Percentiles rank a stretch among this genome's conserved stretches.
These are phyloP conservation scores for Claviceps paspali DNA, from an alignment of 2,329 filamentous ascomycete genomes.

Conservation along the genomic window DNA sequence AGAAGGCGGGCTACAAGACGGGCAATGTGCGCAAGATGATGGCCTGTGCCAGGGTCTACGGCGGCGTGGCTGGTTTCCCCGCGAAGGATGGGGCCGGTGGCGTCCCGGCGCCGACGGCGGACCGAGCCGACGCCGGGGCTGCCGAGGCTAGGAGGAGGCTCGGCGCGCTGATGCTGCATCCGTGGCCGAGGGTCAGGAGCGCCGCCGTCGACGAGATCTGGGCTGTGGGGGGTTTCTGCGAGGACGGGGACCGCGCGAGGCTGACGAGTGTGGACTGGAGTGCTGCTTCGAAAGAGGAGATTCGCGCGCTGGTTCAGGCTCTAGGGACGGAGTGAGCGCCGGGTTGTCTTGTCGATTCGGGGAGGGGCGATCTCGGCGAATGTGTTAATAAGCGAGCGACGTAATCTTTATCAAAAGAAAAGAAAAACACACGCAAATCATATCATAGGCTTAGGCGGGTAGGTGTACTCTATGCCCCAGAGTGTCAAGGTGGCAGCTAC, in stretches of 20 bases:
- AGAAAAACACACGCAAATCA: no score
- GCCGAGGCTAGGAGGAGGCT: slow-evolving; percentile 51
- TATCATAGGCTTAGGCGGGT: no score
- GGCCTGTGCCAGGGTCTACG: slow-evolving; percentile 67
- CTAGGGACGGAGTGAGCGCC: slow-evolving; percentile 21
- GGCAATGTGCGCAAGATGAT: slow-evolving; percentile 70
- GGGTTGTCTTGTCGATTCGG: no score
- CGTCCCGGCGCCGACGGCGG: background rate
- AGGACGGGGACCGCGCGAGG: slow-evolving; percentile 13
- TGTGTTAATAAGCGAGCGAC: no score
- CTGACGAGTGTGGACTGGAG: slow-evolving; percentile 44
- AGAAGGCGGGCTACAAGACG: slow-evolving; percentile 71
- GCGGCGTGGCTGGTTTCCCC: slow-evolving; percentile 38
- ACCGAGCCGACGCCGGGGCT: slow-evolving; percentile 18
- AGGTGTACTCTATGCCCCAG: no score
- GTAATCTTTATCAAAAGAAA: no score
- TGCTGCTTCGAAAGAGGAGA: slow-evolving; percentile 30
- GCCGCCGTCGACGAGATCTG: slow-evolving; percentile 47
- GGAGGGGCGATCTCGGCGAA: no score
- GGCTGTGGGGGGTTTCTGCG: slow-evolving; percentile 23
- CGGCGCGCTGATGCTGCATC: slow-evolving; percentile 59
- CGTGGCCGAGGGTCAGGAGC: slow-evolving; percentile 59
- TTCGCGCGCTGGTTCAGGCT: slow-evolving; percentile 27
- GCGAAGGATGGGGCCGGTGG: no score
- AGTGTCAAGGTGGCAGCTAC: no score